Evolutionary conservation across 2,329 filamentous ascomycete genomes (phyloP), one percentile per base, ranked within the genome.

Genomic region (Scleromitrula shiraiana): DNA sequence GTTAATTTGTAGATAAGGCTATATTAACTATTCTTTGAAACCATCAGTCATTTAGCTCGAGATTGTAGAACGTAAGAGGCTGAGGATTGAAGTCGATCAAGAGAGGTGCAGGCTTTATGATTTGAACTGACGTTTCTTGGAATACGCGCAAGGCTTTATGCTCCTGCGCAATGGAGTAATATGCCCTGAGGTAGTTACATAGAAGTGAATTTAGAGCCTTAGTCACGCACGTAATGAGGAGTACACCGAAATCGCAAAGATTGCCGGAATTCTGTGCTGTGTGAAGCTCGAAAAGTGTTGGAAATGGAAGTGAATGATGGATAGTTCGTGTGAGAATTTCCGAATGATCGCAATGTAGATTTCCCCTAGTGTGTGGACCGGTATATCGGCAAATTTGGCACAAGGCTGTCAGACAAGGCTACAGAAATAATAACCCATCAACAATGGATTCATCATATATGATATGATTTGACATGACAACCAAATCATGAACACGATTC

Each of bases 291-390:
- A n/a, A 35, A 15, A 40, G 24, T 3, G 20, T 33, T 14, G 10
- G 10, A 30, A 36, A 42, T 36, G 10, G 23, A 32, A 39, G 29
- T 24, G 30, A 26, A 35, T 24, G 9, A 14, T 26, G 29, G 41
- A 8, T 24, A 44, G 9, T 42, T 15, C 19, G 38, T 42, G 39
- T 17, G 39, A 48, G 45, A 48, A 42, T 48, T 48, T 42, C 38
- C 29, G 36, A 48, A 42, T 42, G 30, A 48, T 48, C 45, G 38
- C 38, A 48, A 48, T 48, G 45, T 41, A 41, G 45, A 47, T 48
- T 47, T 48, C 45, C 37, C 30, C 33, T 48, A 48, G 45, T 29
- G 45, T 36, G 45, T 29, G 45, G 27, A 27, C 35, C 43, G 43
- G 43, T 32, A 7, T 29, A n/a, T n/a, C n/a, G n/a, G n/a, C n/a